phyloP scores from a whole-genome alignment of 2,329 filamentous ascomycete species.

The Aspergillus spinulosporus region DNA sequence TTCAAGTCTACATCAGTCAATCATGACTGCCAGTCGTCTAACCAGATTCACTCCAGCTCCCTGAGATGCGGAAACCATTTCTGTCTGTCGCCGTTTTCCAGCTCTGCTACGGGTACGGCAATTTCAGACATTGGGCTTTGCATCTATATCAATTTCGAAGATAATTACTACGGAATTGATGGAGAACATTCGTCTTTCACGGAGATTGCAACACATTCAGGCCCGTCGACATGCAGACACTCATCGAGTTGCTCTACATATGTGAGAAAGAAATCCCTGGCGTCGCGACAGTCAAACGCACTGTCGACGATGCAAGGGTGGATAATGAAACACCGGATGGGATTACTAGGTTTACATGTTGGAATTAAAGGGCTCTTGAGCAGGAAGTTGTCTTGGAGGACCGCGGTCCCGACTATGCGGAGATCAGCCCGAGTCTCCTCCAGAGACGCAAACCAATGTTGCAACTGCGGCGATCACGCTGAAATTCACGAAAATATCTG shows the following conservation, averaged over 20 bases:
- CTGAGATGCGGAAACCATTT: background rate
- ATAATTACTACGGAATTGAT: constrained; percentile 25
- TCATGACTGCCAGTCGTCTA: background rate
- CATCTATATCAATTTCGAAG: constrained; percentile 19
- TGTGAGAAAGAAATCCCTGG: constrained; percentile 16
- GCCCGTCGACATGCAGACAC: constrained; percentile 14
- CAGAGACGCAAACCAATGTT: constrained; percentile 16
- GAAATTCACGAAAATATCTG: background rate
- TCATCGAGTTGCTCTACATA: constrained; percentile 18
- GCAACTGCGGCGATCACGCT: background rate
- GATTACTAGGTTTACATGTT: constrained; percentile 27
- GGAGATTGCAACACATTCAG: constrained; percentile 14
- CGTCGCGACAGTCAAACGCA: constrained; percentile 16
- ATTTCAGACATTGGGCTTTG: constrained; percentile 27
- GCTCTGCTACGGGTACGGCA: constrained; percentile 21
- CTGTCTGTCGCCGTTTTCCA: constrained; percentile 17
- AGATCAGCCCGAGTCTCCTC: constrained; percentile 19
- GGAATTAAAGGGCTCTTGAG: constrained; percentile 20
- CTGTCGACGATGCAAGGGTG: constrained; percentile 14
- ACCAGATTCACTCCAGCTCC: constrained; percentile 33
- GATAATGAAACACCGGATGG: constrained; percentile 27
- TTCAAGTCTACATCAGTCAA: no score
- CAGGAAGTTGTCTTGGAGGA: constrained; percentile 21
- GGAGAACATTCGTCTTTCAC: constrained; percentile 25
- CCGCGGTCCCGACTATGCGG: constrained; percentile 21